Percentiles rank a stretch among this genome's conserved stretches.
Evolutionary conservation across 2,329 filamentous ascomycete species (phyloP).

Genomic region (Didymella exigua): DNA sequence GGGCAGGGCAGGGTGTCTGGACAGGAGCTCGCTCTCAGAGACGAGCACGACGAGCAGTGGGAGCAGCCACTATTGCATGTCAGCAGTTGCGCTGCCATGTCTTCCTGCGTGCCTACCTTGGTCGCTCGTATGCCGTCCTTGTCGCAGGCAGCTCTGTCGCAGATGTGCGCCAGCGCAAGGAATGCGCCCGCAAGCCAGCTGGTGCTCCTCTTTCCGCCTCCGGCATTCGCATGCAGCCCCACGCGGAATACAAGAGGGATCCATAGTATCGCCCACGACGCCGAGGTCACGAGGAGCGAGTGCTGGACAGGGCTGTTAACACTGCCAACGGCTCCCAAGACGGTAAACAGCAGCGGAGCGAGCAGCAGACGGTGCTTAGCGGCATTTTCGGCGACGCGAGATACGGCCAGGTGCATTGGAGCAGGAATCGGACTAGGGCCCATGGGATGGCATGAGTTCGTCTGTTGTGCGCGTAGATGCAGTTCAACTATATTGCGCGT

Average conservation of each 20-base stretch:
- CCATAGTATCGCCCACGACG: slow-evolving; percentile 52
- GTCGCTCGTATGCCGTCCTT: slow-evolving; percentile 53
- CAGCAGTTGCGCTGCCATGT: not conserved
- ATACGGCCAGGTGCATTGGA: slow-evolving; percentile 48
- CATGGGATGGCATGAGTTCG: slow-evolving; percentile 41
- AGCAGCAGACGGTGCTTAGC: slow-evolving; percentile 39
- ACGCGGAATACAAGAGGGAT: slow-evolving; percentile 40
- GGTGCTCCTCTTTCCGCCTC: slow-evolving; percentile 32
- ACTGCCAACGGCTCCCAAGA: slow-evolving; percentile 43
- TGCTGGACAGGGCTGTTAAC: slow-evolving; percentile 47
- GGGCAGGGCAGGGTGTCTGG: slow-evolving; percentile 33
- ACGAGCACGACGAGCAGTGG: slow-evolving; percentile 42
- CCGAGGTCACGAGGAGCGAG: slow-evolving; percentile 51
- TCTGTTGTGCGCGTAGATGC: slow-evolving; percentile 19
- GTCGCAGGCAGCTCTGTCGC: slow-evolving; percentile 53
- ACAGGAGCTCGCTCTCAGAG: slow-evolving; percentile 35
- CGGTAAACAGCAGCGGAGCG: slow-evolving; percentile 43
- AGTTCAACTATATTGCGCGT: not conserved
- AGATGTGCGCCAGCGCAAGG: slow-evolving; percentile 51
- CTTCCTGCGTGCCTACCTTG: slow-evolving; percentile 44
- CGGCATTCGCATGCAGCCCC: slow-evolving; percentile 38
- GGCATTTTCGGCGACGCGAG: slow-evolving; percentile 39
- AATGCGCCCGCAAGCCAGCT: slow-evolving; percentile 51
- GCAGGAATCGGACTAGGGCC: slow-evolving; percentile 35
- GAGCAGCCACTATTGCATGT: slow-evolving; percentile 36